These are phyloP conservation scores for Fusarium albosuccineum DNA, from an alignment of 2,329 filamentous ascomycete genomes.

Conservation along the genomic window DNA sequence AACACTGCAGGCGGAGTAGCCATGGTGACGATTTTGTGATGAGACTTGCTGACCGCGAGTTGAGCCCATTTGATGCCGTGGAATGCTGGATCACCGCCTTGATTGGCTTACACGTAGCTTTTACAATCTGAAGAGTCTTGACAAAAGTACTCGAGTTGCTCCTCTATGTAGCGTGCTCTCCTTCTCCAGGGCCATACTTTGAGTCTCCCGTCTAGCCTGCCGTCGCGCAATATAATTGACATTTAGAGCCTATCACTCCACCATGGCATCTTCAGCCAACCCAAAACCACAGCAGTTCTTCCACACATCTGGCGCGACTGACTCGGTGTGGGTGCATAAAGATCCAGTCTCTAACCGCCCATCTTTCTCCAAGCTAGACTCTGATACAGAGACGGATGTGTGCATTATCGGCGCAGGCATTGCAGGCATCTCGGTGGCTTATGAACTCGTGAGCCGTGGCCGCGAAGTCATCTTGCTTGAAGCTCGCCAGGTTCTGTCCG, in stretches of 20 bases:
- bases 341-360: conserved; percentile 55
- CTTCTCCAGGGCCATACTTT: no score
- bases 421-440: conserved; percentile 30
- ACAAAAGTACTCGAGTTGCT: no score
- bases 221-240: conserved; percentile 9
- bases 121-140: no score
- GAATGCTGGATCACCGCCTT: no score
- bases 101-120: no score
- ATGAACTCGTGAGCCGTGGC: conserved; percentile 61
- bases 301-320: conserved; percentile 62
- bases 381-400: conserved; percentile 27
- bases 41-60: no score
- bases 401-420: conserved; percentile 37
- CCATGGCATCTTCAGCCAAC: conserved; percentile 8
- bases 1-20: neutral
- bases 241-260: conserved; percentile 22
- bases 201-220: conserved; percentile 16
- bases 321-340: conserved; percentile 66
- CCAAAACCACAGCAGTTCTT: conserved; percentile 31
- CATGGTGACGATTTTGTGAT: conserved; percentile 26
- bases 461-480: conserved; percentile 65
- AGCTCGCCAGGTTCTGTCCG: conserved; percentile 65
- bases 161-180: no score
- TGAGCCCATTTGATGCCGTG: neutral
- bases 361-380: conserved; percentile 5